phyloP scores from a whole-genome alignment of 495 filamentous ascomycete species.

The Podospora pseudoanserina region DNA sequence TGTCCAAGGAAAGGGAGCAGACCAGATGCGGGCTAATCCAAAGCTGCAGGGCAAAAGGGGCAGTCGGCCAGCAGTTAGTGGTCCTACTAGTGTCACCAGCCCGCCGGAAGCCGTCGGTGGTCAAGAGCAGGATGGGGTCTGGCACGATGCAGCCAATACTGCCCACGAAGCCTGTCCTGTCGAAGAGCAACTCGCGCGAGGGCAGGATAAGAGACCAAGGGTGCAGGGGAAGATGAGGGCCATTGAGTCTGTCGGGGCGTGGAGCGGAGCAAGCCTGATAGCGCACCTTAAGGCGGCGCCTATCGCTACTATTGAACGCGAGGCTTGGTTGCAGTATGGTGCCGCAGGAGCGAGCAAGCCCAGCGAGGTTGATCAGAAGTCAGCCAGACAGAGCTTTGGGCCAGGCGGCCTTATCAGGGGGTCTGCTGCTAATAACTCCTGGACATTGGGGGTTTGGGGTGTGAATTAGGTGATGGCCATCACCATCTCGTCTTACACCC shows the following conservation, averaged over 20 bases:
- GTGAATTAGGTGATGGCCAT: conserved; percentile 4
- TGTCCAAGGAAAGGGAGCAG: conserved; percentile 59
- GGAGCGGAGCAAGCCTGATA: conserved; percentile 82
- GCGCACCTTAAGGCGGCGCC: conserved; percentile 74
- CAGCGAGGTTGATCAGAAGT: conserved; percentile 54
- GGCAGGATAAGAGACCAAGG: conserved; percentile 45
- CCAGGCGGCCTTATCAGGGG: conserved; percentile 52
- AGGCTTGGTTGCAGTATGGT: conserved; percentile 76
- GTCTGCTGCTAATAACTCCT: conserved; percentile 55
- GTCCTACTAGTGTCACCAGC: conserved; percentile 14
- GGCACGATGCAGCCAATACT: conserved; percentile 42
- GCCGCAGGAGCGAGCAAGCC: conserved; percentile 65
- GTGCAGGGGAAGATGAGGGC: conserved; percentile 62
- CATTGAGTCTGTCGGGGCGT: conserved; percentile 79
- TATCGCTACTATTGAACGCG: conserved; percentile 78
- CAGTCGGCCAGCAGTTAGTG: conserved; percentile 31
- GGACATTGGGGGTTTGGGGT: conserved; percentile 80
- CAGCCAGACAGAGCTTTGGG: conserved; percentile 56
- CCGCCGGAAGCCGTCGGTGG: conserved; percentile 5
- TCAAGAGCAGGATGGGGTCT: conserved; percentile 30
- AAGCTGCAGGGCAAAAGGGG: conserved; percentile 45
- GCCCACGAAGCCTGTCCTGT: conserved; percentile 58
- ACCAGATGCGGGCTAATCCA: conserved; percentile 52
- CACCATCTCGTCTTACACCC: background rate
- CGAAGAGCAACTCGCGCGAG: conserved; percentile 57